Evolutionary conservation across 2,329 filamentous ascomycete species (phyloP), one percentile per base, ranked within the genome.

Genomic region (Karstenula rhodostoma): DNA sequence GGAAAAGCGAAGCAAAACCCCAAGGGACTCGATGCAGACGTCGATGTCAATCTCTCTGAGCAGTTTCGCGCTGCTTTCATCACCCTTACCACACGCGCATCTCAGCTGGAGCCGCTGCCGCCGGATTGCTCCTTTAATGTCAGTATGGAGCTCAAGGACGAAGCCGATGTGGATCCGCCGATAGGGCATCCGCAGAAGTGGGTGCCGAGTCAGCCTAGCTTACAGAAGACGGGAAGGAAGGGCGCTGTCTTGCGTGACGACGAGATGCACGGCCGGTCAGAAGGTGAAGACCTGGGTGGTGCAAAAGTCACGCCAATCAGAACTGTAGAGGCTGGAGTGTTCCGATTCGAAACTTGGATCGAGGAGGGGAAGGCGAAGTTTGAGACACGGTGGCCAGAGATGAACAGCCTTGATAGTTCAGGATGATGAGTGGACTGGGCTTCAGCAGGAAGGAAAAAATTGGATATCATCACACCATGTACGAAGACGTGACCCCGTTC

Each of bases 51-150:
- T 71, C 81, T 94, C 6, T 86, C 91, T 54, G 89, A 94, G 78
- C 88, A 92, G 63, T 83, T 94, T 48, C 84, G 91, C 27, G 91
- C 86, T 2, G 87, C 87, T 0, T 80, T 94, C 66, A 80, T 85
- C 56, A 85, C 86, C 49, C 79, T 94, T 15, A 84, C 87, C 0
- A 85, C 87, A 60, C 84, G 86, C 3, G 86, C 83, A 9, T 83
- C 87, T 61, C 83, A 80, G 57, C 81, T 92, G 63, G 79, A 76
- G 0, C 77, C 83, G 0, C 73, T 93, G 23, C 90, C 90, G 0
- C 77, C 82, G 1, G 85, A 85, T 1, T 93, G 90, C 74, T 90
- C 89, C 0, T 94, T 91, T 75, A 92, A 90, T 0, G 76, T 94
- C n/a, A 89, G 89, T 0, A 84, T 94, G 43, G 91, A 94, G 76